Conservation (phyloP, 805 yeast species). For the Wickerhamomyces mucosus region DNA sequence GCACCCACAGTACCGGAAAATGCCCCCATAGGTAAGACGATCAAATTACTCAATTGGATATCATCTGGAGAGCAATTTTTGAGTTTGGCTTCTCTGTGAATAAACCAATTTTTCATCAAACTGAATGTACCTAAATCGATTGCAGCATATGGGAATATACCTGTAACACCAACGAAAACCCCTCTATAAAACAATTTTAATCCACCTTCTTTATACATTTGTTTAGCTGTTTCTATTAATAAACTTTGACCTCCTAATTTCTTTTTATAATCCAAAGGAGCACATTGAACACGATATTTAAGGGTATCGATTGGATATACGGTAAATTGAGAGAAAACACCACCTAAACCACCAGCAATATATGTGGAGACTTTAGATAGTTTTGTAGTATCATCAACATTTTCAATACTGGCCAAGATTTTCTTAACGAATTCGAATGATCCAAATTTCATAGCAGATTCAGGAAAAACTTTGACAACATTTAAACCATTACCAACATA, state of each 20-base stretch:
- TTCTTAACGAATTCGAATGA: slow-evolving; percentile 84
- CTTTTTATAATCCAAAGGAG: slow-evolving; percentile 49
- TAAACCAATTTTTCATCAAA: slow-evolving; percentile 71
- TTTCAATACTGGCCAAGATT: slow-evolving; percentile 64
- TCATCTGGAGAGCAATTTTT: slow-evolving; percentile 49
- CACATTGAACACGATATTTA: slow-evolving; percentile 90
- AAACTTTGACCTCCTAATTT: slow-evolving; percentile 51
- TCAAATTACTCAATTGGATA: slow-evolving; percentile 64
- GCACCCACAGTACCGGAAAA: slow-evolving; percentile 95
- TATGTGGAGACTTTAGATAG: slow-evolving; percentile 74
- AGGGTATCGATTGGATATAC: slow-evolving; percentile 95
- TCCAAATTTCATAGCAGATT: slow-evolving; percentile 95
- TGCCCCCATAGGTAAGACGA: slow-evolving; percentile 89
- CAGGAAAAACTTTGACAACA: slow-evolving; percentile 91
- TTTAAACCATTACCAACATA: slow-evolving; percentile 95
- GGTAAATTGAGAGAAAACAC: slow-evolving; percentile 84
- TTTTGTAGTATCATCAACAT: slow-evolving; percentile 58
- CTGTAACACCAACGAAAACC: slow-evolving; percentile 80
- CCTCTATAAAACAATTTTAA: slow-evolving; percentile 77
- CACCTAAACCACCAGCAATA: slow-evolving; percentile 93
- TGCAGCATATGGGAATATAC: slow-evolving; percentile 97
- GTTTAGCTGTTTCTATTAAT: slow-evolving; percentile 56
- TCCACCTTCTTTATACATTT: slow-evolving; percentile 79
- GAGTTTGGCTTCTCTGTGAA: slow-evolving; percentile 48
- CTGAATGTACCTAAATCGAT: slow-evolving; percentile 90